These are phyloP conservation scores for Xylaria longipes DNA, from an alignment of 495 filamentous ascomycete genomes.

Conservation along the genomic window DNA sequence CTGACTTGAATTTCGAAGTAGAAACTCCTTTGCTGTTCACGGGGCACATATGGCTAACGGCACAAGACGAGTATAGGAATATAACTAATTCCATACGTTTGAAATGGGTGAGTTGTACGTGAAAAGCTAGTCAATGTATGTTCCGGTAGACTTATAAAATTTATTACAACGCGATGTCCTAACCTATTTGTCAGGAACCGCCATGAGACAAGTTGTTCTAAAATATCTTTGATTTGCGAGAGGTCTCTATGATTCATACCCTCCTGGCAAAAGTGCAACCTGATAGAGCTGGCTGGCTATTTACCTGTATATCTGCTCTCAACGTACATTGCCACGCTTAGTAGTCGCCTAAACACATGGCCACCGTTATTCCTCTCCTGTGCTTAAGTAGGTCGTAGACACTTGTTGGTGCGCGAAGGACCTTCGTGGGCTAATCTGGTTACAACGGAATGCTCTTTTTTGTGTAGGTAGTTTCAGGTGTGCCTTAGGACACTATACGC, in stretches of 20 bases:
- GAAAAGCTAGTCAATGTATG: not conserved
- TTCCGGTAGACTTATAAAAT: not conserved
- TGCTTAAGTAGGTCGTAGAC: not conserved
- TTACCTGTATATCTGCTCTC: conserved; percentile 25
- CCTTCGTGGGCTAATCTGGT: not conserved
- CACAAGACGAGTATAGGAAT: not conserved
- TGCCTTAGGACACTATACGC: not conserved
- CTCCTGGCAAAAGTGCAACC: conserved; percentile 23
- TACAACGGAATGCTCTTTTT: not conserved
- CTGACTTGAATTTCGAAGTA: not conserved
- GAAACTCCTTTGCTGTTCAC: not conserved
- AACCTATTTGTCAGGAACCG: not conserved
- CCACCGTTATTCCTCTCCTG: conserved; percentile 13
- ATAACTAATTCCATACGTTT: not conserved
- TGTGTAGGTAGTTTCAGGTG: not conserved
- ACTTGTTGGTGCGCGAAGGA: not conserved
- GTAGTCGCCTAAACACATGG: conserved; percentile 26
- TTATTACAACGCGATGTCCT: not conserved
- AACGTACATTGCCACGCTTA: conserved; percentile 30
- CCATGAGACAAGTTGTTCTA: conserved; percentile 18
- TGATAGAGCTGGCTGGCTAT: conserved; percentile 23
- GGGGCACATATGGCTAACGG: not conserved
- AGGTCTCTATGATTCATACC: conserved; percentile 29
- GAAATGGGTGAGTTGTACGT: not conserved
- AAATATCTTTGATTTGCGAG: conserved; percentile 17